Base-by-base conservation (phyloP, 352 stramenopile species). In the Globisporangium apiculatum region DNA sequence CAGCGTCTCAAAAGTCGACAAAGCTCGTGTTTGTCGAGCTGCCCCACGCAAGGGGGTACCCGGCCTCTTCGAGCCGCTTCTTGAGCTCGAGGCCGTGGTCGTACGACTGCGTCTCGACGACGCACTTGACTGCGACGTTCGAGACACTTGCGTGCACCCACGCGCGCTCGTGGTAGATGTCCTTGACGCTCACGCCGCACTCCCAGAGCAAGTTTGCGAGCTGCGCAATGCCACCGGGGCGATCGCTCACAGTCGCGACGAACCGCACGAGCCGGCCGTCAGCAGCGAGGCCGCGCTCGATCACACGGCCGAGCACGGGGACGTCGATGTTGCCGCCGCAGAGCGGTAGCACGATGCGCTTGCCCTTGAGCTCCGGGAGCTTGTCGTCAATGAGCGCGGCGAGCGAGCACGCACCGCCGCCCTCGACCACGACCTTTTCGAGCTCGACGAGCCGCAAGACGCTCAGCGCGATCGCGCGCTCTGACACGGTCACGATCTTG, bases 251-350 rank as follows among this genome's bases (percentile, higher is more conserved):
- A 1, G 95, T 98, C 15, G 93, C 92, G 35, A 98, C 84, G 62
- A 99, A 99, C 48, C 95, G 95, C 58, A 98, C 90, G 40, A 99
- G 89, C 41, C 97, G 88, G 53, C 91, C 82, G 69, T 99, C 97
- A 4, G 97, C 96, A n/a, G 97, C 96, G 24, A 99, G 71, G 60
- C 97, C 97, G 43, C 96, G 83, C 66, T 99, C 95, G 52, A 99
- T 97, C 14, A 99, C 95, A 48, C 97, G 83, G 7, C 95, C 95
- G 9, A 98, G 72, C 7, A 97, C 92, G 2, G 94, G 96, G 37
- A 92, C 98, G 62, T 98, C 97, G 65, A 99, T 98, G 73, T 99
- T 99, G 56, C 97, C 97, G 49, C 97, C 97, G 60, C 96, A 99
- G 7, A 99, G 68, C 5, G 96, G 94, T 10, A 99, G 68, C 40